Percentiles rank a stretch among this genome's conserved stretches.
Conservation (phyloP, 2,329 filamentous ascomycete species). For the Thielaviopsis euricoi region DNA sequence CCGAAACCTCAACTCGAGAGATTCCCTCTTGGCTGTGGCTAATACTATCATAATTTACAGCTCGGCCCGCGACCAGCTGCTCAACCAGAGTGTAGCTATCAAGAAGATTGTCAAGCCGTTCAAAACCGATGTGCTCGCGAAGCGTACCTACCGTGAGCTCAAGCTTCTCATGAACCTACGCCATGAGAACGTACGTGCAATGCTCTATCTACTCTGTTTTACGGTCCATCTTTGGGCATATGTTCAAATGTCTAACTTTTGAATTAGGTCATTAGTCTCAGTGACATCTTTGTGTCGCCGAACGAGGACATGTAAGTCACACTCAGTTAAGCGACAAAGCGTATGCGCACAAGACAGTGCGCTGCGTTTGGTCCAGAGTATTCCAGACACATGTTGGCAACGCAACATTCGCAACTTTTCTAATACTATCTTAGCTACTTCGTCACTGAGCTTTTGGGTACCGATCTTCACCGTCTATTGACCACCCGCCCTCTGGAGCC, state of each 20-base stretch:
- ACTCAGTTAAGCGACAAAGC: neutral
- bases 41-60: conserved; percentile 27
- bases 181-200: conserved; percentile 72
- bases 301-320: conserved; percentile 81
- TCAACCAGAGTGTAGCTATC: conserved; percentile 87
- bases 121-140: conserved; percentile 95
- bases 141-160: conserved; percentile 92
- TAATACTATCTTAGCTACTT: conserved; percentile 53
- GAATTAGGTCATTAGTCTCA: conserved; percentile 78
- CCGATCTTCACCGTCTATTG: conserved; percentile 85
- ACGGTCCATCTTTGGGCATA: conserved; percentile 3
- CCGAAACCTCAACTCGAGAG: neutral
- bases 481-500: conserved; percentile 94
- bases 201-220: neutral
- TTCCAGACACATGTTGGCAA: conserved; percentile 14
- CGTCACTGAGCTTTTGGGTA: conserved; percentile 92
- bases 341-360: neutral
- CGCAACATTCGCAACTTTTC: conserved; percentile 8
- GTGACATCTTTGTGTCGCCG: conserved; percentile 98
- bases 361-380: conserved; percentile 2
- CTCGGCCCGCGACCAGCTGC: conserved; percentile 95
- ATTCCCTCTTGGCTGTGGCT: neutral
- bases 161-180: conserved; percentile 93
- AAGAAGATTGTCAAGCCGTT: conserved; percentile 99
- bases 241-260: conserved; percentile 12